Percentiles rank a stretch among this genome's conserved stretches.
Evolutionary conservation across 2,329 filamentous ascomycete genomes (phyloP).

Genomic region (Colletotrichum cuscutae): DNA sequence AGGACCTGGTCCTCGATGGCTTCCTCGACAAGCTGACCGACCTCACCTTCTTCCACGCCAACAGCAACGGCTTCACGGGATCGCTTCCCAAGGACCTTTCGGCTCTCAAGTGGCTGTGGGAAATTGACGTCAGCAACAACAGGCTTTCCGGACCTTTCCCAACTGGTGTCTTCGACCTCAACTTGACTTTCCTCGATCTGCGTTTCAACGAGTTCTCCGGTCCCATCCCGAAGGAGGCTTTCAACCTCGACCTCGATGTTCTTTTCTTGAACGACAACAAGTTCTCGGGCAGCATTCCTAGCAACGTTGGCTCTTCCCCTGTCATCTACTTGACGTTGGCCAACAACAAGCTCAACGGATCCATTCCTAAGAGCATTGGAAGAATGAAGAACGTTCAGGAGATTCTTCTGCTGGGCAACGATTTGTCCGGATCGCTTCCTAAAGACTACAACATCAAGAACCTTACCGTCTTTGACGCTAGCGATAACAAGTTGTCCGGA

Average conservation of each 20-base stretch:
- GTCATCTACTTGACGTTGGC: slow-evolving; percentile 1
- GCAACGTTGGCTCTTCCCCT: slow-evolving; percentile 6
- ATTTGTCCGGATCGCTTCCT: slow-evolving; percentile 1
- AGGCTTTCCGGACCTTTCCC: slow-evolving; percentile 12
- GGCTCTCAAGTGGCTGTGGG: slow-evolving; percentile 4
- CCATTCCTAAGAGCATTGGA: background rate
- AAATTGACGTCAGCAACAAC: slow-evolving; percentile 10
- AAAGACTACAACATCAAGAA: background rate
- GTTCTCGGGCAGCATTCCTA: slow-evolving; percentile 14
- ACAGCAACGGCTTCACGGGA: slow-evolving; percentile 17
- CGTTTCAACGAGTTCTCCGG: slow-evolving; percentile 18
- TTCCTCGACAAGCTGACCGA: slow-evolving; percentile 22
- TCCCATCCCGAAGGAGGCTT: background rate
- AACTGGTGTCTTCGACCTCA: background rate
- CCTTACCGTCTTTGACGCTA: slow-evolving; percentile 11
- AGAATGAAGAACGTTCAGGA: background rate
- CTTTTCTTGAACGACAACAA: slow-evolving; percentile 20
- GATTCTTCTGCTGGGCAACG: slow-evolving; percentile 12
- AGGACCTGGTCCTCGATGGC: background rate
- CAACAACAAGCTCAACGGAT: slow-evolving; percentile 8
- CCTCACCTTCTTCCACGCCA: slow-evolving; percentile 18
- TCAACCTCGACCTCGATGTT: slow-evolving; percentile 6
- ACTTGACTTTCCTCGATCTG: slow-evolving; percentile 6
- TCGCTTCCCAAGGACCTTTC: slow-evolving; percentile 9
- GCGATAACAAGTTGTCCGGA: slow-evolving; percentile 17